phyloP scores from a whole-genome alignment of 169 alveolate genomes.

The Plasmodium reichenowi region DNA sequence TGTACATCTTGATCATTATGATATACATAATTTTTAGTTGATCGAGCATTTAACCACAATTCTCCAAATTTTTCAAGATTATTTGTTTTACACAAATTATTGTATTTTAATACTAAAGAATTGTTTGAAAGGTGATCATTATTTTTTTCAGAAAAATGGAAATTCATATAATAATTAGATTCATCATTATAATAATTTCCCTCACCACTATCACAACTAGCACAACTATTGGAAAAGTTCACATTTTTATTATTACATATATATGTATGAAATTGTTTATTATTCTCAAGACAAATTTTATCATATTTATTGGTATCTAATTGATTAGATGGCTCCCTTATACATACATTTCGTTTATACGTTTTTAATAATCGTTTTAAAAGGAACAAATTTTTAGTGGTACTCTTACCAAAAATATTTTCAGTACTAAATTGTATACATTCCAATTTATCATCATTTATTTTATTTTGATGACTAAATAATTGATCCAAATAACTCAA shows the following conservation, averaged over 20 bases:
- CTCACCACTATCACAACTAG: conserved; percentile 57
- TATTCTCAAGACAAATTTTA: conserved; percentile 8
- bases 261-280: conserved; percentile 9
- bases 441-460: conserved; percentile 50
- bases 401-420: conserved; percentile 59
- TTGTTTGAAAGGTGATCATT: conserved; percentile 19
- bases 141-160: conserved; percentile 36
- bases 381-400: conserved; percentile 58
- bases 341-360: conserved; percentile 28
- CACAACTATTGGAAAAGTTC: conserved; percentile 63
- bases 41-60: conserved; percentile 20
- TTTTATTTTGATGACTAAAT: conserved; percentile 34
- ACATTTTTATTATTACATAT: conserved; percentile 12
- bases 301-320: conserved; percentile 18
- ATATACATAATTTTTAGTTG: conserved; percentile 22
- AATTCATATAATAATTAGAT: conserved; percentile 46
- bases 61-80: conserved; percentile 14
- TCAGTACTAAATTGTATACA: conserved; percentile 74
- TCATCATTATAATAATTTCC: conserved; percentile 49
- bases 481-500: conserved; percentile 58
- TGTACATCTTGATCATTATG: conserved; percentile 15
- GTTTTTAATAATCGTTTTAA: conserved; percentile 71
- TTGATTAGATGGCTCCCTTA: conserved; percentile 44
- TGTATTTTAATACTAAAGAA: conserved; percentile 2
- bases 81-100: conserved; percentile 10